Base-by-base conservation (phyloP, 345 rosid species). In the Ceriops zippeliana region DNA sequence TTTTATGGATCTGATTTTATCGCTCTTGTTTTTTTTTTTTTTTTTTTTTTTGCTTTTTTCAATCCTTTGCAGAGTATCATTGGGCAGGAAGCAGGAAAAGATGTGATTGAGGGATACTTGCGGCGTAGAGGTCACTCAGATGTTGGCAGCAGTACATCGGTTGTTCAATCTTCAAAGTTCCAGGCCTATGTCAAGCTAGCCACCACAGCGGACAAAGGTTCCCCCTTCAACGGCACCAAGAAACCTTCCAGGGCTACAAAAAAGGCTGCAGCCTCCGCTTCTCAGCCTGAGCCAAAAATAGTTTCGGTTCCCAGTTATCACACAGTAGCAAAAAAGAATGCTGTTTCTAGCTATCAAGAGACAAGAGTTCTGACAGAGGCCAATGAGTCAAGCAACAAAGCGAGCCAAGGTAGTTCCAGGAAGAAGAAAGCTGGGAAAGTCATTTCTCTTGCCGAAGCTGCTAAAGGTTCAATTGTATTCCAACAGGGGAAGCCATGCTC, bases 401-500 rank as follows among this genome's bases (percentile, higher is more conserved):
- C 79, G 2, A 75, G 26, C 47, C 93, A 83, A 68, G 73, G 65
- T 32, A 84, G 76, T 81, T 83, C 88, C 31, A 87, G 75, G 81
- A 91, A 91, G 87, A 95, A 95, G 84, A 95, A 91, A 78, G 78
- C 85, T 32, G 98, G 90, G 37, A 91, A 87, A 68, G 96, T 88
- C 16, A 58, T 95, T 38, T 88, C 99, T 1, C 92, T 95, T 34
- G 97, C 96, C 7, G 99, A 91, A 73, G 99, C 96, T 69, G 91
- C 96, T 37, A 90, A 91, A 81, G 99, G 97, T 38, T 90, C 98
- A 19, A 80, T 95, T 69, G 91, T 95, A 31, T 95, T 90, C 83
- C 93, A 90, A 80, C 91, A 87, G 76, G 99, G 99, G 19, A 95
- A 88, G 67, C 98, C 96, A 1, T 95, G 99, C 70, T 80, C 83